Evolutionary conservation across 495 filamentous ascomycete genomes (phyloP), one percentile per base, ranked within the genome.

Genomic region (Geoglossum glabrum): DNA sequence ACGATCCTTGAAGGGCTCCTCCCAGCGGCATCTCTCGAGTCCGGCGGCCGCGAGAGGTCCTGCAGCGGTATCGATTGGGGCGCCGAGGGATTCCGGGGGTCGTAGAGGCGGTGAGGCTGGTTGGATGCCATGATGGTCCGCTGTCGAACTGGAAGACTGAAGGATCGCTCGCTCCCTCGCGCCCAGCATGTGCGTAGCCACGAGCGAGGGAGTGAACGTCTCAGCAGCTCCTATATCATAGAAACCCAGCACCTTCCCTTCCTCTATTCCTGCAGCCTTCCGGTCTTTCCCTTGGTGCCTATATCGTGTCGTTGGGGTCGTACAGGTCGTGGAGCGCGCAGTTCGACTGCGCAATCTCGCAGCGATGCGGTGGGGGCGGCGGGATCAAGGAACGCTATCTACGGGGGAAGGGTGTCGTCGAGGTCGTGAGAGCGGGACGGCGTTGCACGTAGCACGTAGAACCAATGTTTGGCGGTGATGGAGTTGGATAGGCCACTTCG

Each of bases 31-130:
- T 50, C 51, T 27, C 34, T 54, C 5, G 55, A 54, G 40, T 69
- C 68, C 36, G 70, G 64, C 49, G 71, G 64, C 28, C 68, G 65
- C 59, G 62, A 64, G 56, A 74, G 70, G 64, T 73, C 65, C 58
- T 67, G 68, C 55, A 74, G 63, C 30, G 71, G 71, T 63, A 73
- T 72, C 51, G 64, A 71, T 30, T 67, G 62, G 19, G 66, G 63
- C 1, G 65, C 58, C 33, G 67, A 64, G 10, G 60, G 61, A 52
- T 67, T 64, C 36, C 70, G 61, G n/a, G 63, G 61, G 61, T 72
- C 65, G 50, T 67, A 9, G 46, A 9, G 11, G 7, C 3, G 26
- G n/a, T 50, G 21, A 26, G 46, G 46, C 5, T 26, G 23, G 28
- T 52, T 52, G 49, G 49, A 52, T 2, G 49, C 49, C 49, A 52